Base-by-base conservation (phyloP, 106 monocot genomes). In the Acorus calamus region DNA sequence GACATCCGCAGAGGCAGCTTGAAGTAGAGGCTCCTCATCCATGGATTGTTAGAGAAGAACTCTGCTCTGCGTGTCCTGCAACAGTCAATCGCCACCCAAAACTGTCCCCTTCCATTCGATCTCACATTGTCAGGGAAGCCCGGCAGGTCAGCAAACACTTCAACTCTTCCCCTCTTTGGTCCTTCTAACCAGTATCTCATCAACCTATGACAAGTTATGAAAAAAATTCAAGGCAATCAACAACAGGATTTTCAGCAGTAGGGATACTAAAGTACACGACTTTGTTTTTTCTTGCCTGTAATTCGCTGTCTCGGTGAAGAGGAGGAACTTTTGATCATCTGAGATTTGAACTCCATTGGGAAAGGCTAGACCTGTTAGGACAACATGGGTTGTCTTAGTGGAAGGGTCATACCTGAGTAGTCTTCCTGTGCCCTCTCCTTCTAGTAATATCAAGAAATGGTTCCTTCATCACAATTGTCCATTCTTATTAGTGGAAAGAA, bases 11-110 rank as follows among this genome's bases (percentile, higher is more conserved):
- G 49, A 2, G 94, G 94, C 47, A 96, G 48, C 66, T 71, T 79
- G 84, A 90, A 96, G 84, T 96, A 96, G 3, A 90, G 2, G 59
- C 69, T 76, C 57, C 84, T 82, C 14, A 96, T 63, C 87, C 90
- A 90, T 52, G 94, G 94, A 48, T 80, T 61, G 4, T 63, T 61
- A 2, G 90, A 81, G 53, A 90, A 49, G 4, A 96, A 47, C 56
- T 96, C 90, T 28, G 81, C 74, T 0, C 49, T 55, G 9, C 65
- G 69, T 5, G 89, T 94, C 42, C 89, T 50, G 76, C 94, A 94
- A 71, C 94, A 89, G 59, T 94, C 89, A 14, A 86, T 84, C 7
- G 89, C 94, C 55, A 89, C 84, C 94, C 94, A 94, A 76, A 84
- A 94, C 61, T 84, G 72, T 6, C 94, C 94, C 12, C 65, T 69